A percentile compares a stretch with the other conserved stretches of the same genome.
phyloP scores from a whole-genome alignment of 257 asterid species.

The Fraxinus cuspidata region DNA sequence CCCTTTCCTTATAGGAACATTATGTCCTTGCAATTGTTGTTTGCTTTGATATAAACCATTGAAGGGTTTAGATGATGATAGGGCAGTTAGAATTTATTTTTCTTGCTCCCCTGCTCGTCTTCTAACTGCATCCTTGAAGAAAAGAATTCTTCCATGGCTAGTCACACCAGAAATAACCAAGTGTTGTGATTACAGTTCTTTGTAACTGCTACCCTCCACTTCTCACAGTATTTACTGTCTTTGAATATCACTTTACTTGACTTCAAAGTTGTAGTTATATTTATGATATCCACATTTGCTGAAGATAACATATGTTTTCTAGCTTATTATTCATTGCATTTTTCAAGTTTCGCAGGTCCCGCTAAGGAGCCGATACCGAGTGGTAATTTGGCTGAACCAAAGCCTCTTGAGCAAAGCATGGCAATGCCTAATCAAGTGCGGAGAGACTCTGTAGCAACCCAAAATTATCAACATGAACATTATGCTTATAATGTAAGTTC shows the following conservation, averaged over 20 bases:
- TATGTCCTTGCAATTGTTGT: conserved; percentile 14
- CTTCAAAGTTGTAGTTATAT: conserved; percentile 9
- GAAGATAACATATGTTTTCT: conserved; percentile 26
- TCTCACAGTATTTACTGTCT: conserved; percentile 14
- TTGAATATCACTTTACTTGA: conserved; percentile 20
- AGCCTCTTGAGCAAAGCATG: conserved; percentile 47
- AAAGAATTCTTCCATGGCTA: conserved; percentile 15
- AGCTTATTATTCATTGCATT: conserved; percentile 58
- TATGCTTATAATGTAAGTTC: conserved; percentile 46
- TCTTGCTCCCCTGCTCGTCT: conserved; percentile 3
- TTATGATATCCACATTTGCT: conserved; percentile 18
- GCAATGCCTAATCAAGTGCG: conserved; percentile 38
- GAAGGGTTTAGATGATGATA: neutral
- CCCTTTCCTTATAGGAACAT: neutral
- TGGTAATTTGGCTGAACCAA: conserved; percentile 49
- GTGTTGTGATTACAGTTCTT: conserved; percentile 20
- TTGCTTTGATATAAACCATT: conserved; percentile 11
- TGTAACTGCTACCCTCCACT: conserved; percentile 20
- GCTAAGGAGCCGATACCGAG: conserved; percentile 53
- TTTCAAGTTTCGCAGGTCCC: conserved; percentile 94
- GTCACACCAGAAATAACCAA: conserved; percentile 10
- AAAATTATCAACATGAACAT: conserved; percentile 51
- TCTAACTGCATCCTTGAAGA: conserved; percentile 9
- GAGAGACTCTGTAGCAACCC: conserved; percentile 38
- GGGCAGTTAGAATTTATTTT: neutral